Percentiles rank a stretch among this genome's conserved stretches.
Conservation (phyloP, 2,329 filamentous ascomycete genomes). For the Neurospora crassa region DNA sequence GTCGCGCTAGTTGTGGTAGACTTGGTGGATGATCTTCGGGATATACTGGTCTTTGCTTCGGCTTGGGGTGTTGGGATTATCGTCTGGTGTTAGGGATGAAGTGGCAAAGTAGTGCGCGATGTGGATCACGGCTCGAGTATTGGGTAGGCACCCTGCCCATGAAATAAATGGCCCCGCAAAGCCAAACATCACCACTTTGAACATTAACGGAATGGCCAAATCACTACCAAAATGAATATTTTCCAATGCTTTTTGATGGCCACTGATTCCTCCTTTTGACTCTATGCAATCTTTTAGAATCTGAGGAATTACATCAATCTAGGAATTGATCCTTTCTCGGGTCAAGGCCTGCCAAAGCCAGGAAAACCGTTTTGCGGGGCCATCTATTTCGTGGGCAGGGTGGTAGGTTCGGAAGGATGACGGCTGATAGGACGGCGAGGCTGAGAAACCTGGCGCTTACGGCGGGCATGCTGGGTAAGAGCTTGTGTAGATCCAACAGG, state of each 20-base stretch:
- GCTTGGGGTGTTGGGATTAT: slow-evolving; percentile 6
- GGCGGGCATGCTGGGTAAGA: not conserved
- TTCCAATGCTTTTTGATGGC: no score
- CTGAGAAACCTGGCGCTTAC: not conserved
- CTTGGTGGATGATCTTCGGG: slow-evolving; percentile 24
- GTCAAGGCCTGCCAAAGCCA: no score
- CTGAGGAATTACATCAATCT: no score
- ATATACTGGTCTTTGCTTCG: slow-evolving; percentile 11
- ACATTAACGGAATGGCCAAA: no score
- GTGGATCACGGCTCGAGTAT: slow-evolving; percentile 3
- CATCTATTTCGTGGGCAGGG: no score
- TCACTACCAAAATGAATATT: no score
- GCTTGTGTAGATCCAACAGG: not conserved
- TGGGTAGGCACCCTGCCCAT: not conserved
- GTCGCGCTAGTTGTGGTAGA: slow-evolving; percentile 21
- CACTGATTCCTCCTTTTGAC: no score
- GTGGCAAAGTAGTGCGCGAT: slow-evolving; percentile 10
- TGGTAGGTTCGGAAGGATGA: not conserved
- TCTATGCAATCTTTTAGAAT: no score
- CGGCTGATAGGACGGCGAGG: not conserved
- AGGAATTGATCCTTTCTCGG: no score
- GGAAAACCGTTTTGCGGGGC: no score
- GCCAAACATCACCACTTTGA: no score
- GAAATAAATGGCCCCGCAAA: no score
- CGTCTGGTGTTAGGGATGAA: slow-evolving; percentile 7